These are phyloP conservation scores for Tympanopsis confertula DNA, from an alignment of 2,329 filamentous ascomycete genomes.

Conservation along the genomic window DNA sequence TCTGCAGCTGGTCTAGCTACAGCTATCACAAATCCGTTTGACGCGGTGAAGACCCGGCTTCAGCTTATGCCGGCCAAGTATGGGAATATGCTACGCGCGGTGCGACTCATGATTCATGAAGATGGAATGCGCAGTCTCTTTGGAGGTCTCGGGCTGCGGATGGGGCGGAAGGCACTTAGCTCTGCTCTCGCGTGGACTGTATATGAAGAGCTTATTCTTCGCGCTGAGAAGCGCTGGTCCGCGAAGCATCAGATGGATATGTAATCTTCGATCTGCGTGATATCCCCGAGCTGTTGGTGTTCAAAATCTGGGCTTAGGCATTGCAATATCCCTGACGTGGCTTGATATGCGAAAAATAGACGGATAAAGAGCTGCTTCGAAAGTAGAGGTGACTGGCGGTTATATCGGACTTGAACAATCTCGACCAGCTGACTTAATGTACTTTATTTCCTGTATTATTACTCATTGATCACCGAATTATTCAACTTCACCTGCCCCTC, in stretches of 20 bases:
- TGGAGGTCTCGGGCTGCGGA: constrained; percentile 56
- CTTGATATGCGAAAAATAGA: too few relatives aligned
- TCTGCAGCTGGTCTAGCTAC: constrained; percentile 56
- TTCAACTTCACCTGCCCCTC: too few relatives aligned
- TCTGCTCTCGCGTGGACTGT: constrained; percentile 65
- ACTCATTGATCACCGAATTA: too few relatives aligned
- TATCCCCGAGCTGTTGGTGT: too few relatives aligned
- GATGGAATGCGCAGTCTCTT: constrained; percentile 56
- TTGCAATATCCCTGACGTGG: too few relatives aligned
- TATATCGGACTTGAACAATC: too few relatives aligned
- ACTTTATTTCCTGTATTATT: too few relatives aligned
- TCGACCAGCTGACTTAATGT: too few relatives aligned
- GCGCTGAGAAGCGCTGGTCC: constrained; percentile 35
- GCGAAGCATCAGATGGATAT: constrained; percentile 7
- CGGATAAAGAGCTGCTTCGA: too few relatives aligned
- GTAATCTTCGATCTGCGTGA: constrained; percentile 1
- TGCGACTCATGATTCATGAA: constrained; percentile 49
- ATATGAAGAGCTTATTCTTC: constrained; percentile 60
- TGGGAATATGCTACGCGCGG: constrained; percentile 52
- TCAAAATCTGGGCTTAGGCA: too few relatives aligned
- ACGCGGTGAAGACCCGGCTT: constrained; percentile 64
- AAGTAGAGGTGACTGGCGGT: too few relatives aligned
- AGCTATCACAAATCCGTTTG: constrained; percentile 62
- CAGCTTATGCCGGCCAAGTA: constrained; percentile 60
- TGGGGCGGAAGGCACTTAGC: constrained; percentile 59